Evolutionary conservation across 768 basidiomycete genomes (phyloP), one percentile per base, ranked within the genome.

Genomic region (Kwoniella dendrophila): DNA sequence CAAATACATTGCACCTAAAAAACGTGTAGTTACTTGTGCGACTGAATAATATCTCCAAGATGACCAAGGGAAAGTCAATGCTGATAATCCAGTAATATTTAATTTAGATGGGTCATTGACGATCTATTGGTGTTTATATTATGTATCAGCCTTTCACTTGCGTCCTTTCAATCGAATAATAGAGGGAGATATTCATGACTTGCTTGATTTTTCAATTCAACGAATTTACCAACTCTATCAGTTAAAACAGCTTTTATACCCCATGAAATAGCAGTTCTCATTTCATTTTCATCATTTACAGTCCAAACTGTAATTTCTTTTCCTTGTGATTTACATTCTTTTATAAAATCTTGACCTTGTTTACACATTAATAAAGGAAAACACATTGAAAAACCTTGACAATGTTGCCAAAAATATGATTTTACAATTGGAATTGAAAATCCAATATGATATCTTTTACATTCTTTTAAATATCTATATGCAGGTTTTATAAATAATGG

Each of bases 301-400:
- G 80, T 80, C 78, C 78, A 80, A 12, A 75, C 74, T 26, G 72
- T 73, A 1, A 79, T 41, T 63, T 70, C 72, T 63, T 80, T 80
- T 3, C 78, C 78, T 8, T 55, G 65, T 24, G 63, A 62, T 34
- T 68, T 64, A 47, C 78, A 79, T 12, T 81, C 75, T n/a, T 58
- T 41, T 32, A 79, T 27, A 43, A 81, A 80, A 34, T 38, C 58
- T 62, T 78, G 71, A 3, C 78, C 80, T n/a, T 72, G 70, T 4
- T 44, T 22, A 5, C 62, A 62, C 67, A 78, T 73, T 30, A 80
- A 61, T 48, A 73, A 47, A 3, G 79, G 69, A 59, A 80, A 79
- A 33, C 57, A 55, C 30, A 80, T 66, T 0, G 70, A 73, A 59
- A 81, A 78, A 2, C 80, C 80, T 18, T 74, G 66, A 36, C 72